Base-by-base conservation (phyloP, 768 basidiomycete species). In the Cantharellus anzutake region DNA sequence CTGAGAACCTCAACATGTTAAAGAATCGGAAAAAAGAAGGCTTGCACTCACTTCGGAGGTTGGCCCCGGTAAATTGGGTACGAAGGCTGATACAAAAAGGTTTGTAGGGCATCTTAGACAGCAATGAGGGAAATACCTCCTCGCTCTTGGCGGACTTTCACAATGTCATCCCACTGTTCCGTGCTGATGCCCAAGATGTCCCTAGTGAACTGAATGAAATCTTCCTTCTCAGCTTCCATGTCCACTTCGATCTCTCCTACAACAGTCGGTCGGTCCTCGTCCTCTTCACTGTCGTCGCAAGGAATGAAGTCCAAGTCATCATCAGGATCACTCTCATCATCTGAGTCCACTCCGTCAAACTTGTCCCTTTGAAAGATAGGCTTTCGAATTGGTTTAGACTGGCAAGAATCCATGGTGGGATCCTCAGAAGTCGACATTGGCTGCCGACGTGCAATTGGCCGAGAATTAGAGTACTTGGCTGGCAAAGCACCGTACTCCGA, bases 151-250 rank as follows among this genome's bases (percentile, higher is more conserved):
- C 96, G 76, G 63, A 93, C 88, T 59, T 75, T 74, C 38, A 98
- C 65, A 55, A 99, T 98, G n/a, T 81, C 78, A 14, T 76, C 71
- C 89, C 93, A 98, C 68, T 90, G 84, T n/a, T 81, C 81, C 63
- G 92, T 84, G 50, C 76, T 79, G 62, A 99, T 85, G 1, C 96
- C 96, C 41, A 98, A 73, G 3, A 86, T 80, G 65, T 97, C 88
- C 52, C 90, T 80, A 7, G 96, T 86, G 70, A 99, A 99, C 71
- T 90, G 86, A 39, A 99, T 71, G 64, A 98, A 99, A 64, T 96
- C 94, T 65, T 86, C 90, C 70, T 89, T 80, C 70, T 99, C 96
- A 65, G 88, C 84, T 0, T 75, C 80, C 90, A 98, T 94, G 64
- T 96, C 84, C 41, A 92, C 76, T 65, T 92, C 91, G 2, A 90